phyloP scores from a whole-genome alignment of 1,284 basidiomycete genomes.

The Ceratobasidium sp. region DNA sequence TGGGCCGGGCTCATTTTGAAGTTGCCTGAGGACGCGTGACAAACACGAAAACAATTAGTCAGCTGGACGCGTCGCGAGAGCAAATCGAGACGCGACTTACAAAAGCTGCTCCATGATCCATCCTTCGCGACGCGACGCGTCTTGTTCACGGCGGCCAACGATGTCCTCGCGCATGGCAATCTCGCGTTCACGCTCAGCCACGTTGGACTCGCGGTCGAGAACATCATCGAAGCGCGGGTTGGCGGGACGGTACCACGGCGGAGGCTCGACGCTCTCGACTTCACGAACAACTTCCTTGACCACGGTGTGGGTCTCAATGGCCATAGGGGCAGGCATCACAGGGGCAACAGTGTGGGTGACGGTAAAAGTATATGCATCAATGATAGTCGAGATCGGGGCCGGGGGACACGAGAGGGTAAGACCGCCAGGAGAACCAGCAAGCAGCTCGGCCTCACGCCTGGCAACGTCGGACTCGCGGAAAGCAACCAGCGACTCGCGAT shows the following conservation, averaged over 20 bases:
- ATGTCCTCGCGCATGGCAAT: constrained; percentile 84
- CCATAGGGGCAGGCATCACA: constrained; percentile 53
- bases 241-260: constrained; percentile 70
- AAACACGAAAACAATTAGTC: constrained; percentile 38
- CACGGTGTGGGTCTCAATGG: constrained; percentile 68
- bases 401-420: constrained; percentile 69
- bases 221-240: constrained; percentile 79
- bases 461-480: constrained; percentile 85
- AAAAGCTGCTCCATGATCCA: constrained; percentile 92
- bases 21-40: constrained; percentile 62
- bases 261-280: constrained; percentile 68
- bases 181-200: constrained; percentile 84
- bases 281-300: constrained; percentile 82
- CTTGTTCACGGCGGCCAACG: constrained; percentile 84
- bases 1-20: constrained; percentile 71
- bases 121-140: constrained; percentile 82
- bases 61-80: constrained; percentile 26
- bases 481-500: constrained; percentile 80
- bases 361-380: constrained; percentile 60
- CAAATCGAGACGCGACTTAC: constrained; percentile 63
- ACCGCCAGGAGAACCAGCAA: constrained; percentile 82
- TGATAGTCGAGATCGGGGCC: constrained; percentile 54
- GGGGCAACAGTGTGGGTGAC: constrained; percentile 62
- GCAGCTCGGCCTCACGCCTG: constrained; percentile 83
- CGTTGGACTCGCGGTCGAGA: constrained; percentile 83